These are phyloP conservation scores for Globisporangium cederbergense DNA, from an alignment of 352 stramenopile species.

Conservation along the genomic window DNA sequence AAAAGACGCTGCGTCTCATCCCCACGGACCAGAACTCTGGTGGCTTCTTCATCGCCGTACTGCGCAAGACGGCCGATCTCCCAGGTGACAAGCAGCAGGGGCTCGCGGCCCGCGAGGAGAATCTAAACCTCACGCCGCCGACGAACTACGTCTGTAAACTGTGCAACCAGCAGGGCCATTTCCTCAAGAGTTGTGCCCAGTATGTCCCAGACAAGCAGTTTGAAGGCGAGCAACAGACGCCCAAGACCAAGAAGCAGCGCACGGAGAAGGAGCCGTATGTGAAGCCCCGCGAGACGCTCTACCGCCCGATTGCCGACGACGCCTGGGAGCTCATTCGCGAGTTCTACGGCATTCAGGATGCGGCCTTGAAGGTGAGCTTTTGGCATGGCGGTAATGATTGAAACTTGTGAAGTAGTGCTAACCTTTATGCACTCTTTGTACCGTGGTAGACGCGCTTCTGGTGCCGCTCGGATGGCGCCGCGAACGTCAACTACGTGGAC, in stretches of 20 bases:
- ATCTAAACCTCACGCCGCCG: constrained; percentile 40
- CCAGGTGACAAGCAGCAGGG: constrained; percentile 54
- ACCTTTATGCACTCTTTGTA: background rate
- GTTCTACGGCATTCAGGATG: constrained; percentile 68
- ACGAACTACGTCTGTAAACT: constrained; percentile 78
- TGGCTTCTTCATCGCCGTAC: constrained; percentile 98
- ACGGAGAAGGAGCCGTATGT: constrained; percentile 23
- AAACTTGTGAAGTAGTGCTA: background rate
- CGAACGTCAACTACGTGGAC: constrained; percentile 81
- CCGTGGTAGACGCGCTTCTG: constrained; percentile 40
- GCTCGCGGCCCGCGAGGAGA: constrained; percentile 39
- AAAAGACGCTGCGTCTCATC: constrained; percentile 92
- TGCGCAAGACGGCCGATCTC: constrained; percentile 81
- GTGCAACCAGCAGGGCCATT: constrained; percentile 57
- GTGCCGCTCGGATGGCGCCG: constrained; percentile 72
- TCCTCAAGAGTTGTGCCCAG: constrained; percentile 69
- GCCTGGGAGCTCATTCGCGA: constrained; percentile 50
- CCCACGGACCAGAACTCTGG: constrained; percentile 98
- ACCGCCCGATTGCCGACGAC: constrained; percentile 59
- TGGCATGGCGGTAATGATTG: background rate
- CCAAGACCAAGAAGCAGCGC: constrained; percentile 52
- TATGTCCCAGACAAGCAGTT: constrained; percentile 55
- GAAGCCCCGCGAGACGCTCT: constrained; percentile 66
- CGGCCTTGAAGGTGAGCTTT: constrained; percentile 37
- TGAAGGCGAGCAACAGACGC: constrained; percentile 19